Conservation (phyloP, 345 rosid genomes). For the Sisymbrium irio region DNA sequence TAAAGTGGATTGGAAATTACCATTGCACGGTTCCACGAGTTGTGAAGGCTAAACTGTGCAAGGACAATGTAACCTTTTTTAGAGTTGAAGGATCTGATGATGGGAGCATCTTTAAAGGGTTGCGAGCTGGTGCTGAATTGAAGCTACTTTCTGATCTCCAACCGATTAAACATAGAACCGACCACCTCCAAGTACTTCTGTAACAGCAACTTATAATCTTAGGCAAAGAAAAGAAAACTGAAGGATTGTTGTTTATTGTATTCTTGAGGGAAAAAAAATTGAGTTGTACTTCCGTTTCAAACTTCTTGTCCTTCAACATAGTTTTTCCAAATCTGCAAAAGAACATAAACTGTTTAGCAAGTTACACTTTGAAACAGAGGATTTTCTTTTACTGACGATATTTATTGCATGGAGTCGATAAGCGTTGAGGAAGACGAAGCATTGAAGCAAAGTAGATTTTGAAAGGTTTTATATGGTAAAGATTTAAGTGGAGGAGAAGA, state of each 20-base stretch:
- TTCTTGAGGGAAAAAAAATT: not conserved
- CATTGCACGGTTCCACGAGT: conserved; percentile 98
- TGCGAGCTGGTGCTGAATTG: conserved; percentile 83
- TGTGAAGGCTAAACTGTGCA: conserved; percentile 92
- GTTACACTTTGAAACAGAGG: not conserved
- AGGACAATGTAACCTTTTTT: conserved; percentile 87
- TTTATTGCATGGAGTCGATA: conserved; percentile 7
- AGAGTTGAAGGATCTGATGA: conserved; percentile 79
- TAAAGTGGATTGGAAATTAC: conserved; percentile 38
- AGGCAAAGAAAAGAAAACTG: not conserved
- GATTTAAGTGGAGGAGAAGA: too few species aligned
- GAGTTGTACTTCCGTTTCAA: conserved; percentile 45
- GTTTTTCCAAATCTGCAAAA: conserved; percentile 86
- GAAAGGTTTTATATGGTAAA: too few species aligned
- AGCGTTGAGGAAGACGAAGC: too few species aligned
- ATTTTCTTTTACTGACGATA: not conserved
- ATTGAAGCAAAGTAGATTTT: too few species aligned
- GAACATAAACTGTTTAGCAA: not conserved
- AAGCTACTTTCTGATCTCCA: conserved; percentile 70
- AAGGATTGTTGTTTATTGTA: not conserved
- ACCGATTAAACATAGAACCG: conserved; percentile 78
- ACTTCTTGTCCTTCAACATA: conserved; percentile 97
- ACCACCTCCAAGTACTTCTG: conserved; percentile 92
- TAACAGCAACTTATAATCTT: conserved; percentile 67
- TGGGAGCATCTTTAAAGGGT: conserved; percentile 76